Conservation (phyloP, 768 basidiomycete genomes). For the Lentinus tigrinus region DNA sequence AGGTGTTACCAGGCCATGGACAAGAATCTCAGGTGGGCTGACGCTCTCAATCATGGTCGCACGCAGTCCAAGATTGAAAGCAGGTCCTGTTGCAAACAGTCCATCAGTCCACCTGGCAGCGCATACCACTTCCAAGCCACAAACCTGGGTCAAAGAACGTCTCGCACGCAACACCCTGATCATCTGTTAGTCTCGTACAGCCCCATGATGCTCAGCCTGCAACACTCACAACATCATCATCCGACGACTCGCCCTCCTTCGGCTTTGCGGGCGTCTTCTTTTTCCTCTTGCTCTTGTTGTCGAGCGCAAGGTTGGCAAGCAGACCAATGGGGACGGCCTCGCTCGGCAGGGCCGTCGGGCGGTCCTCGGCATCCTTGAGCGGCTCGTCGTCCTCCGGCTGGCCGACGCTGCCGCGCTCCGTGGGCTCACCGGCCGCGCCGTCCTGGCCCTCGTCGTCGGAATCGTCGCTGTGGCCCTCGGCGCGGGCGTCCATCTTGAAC, state of each 20-base stretch:
- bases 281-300: slow-evolving; percentile 45
- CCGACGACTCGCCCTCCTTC: slow-evolving; percentile 26
- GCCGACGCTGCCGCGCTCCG: slow-evolving; percentile 25
- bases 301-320: slow-evolving; percentile 69
- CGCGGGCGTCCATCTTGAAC: slow-evolving; percentile 44
- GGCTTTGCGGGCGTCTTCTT: slow-evolving; percentile 15
- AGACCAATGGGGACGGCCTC: slow-evolving; percentile 73
- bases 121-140: slow-evolving; percentile 7
- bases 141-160: slow-evolving; percentile 77
- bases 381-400: slow-evolving; percentile 25
- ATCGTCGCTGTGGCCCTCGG: slow-evolving; percentile 28
- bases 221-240: slow-evolving; percentile 58
- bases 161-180: slow-evolving; percentile 77
- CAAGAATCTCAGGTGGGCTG: slow-evolving; percentile 77
- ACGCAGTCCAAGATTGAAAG: slow-evolving; percentile 67
- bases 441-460: slow-evolving; percentile 24
- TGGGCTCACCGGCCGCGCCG: slow-evolving; percentile 12
- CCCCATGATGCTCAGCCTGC: background rate
- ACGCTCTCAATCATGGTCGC: slow-evolving; percentile 74
- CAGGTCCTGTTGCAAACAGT: slow-evolving; percentile 45
- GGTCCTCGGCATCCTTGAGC: slow-evolving; percentile 42
- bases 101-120: slow-evolving; percentile 30
- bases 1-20: slow-evolving; percentile 75
- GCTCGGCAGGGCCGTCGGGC: slow-evolving; percentile 57
- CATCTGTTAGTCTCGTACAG: slow-evolving; percentile 1